Conservation (phyloP, 768 basidiomycete genomes). For the Tylopilus sp. region DNA sequence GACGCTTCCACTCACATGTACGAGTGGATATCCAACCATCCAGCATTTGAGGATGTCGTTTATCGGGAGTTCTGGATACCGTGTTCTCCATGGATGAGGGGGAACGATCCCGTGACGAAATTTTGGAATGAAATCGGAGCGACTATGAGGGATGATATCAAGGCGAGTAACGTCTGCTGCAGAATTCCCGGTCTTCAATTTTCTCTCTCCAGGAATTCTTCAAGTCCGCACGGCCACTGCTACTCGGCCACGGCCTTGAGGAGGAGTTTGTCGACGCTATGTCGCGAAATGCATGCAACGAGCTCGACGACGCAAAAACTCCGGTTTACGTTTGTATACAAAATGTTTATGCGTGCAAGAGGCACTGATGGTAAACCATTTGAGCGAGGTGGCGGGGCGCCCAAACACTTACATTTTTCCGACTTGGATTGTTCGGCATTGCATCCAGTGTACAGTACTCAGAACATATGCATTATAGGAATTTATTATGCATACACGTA, state of each 20-base stretch:
- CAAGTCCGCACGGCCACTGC: slow-evolving; percentile 60
- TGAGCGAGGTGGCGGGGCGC: background rate
- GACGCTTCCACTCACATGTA: slow-evolving; percentile 58
- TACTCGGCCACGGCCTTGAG: slow-evolving; percentile 60
- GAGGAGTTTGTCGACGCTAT: slow-evolving; percentile 51
- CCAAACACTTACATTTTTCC: background rate
- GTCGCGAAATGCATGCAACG: slow-evolving; percentile 47
- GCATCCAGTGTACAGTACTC: slow-evolving; percentile 21
- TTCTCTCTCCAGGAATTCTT: slow-evolving; percentile 51
- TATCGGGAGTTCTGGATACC: slow-evolving; percentile 63
- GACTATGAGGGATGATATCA: slow-evolving; percentile 56
- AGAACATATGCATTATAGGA: slow-evolving; percentile 16
- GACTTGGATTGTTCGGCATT: slow-evolving; percentile 12
- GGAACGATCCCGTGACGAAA: slow-evolving; percentile 20
- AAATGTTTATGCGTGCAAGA: slow-evolving; percentile 52
- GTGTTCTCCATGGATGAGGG: slow-evolving; percentile 46
- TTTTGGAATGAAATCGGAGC: slow-evolving; percentile 42
- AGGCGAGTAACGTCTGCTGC: slow-evolving; percentile 33
- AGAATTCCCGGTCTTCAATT: background rate
- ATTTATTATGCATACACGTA: slow-evolving; percentile 10
- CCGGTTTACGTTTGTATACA: slow-evolving; percentile 55
- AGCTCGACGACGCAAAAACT: slow-evolving; percentile 45
- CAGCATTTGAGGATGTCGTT: slow-evolving; percentile 55
- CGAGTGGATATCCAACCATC: slow-evolving; percentile 52
- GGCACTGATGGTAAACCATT: slow-evolving; percentile 14